These are phyloP conservation scores for Psilocybe subaeruginosa DNA, from an alignment of 768 basidiomycete species.

Conservation along the genomic window DNA sequence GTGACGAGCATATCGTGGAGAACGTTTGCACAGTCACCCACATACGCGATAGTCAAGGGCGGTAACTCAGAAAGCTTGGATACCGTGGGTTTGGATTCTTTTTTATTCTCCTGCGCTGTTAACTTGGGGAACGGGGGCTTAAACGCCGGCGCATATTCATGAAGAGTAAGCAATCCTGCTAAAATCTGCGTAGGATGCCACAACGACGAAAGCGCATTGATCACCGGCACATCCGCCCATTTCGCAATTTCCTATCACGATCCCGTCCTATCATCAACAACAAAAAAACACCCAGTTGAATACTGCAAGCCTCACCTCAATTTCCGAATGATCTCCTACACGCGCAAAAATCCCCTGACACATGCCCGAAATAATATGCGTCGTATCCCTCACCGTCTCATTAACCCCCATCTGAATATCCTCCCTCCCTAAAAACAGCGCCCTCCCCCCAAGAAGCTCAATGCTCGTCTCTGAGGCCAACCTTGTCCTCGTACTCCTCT, in stretches of 20 bases:
- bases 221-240: conserved; percentile 89
- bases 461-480: conserved; percentile 86
- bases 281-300: neutral
- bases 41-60: conserved; percentile 88
- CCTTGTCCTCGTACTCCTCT: conserved; percentile 92
- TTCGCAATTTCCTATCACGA: conserved; percentile 77
- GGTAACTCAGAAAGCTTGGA: conserved; percentile 52
- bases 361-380: conserved; percentile 92
- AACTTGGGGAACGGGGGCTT: conserved; percentile 9
- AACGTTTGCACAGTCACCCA: conserved; percentile 95
- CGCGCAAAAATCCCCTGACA: conserved; percentile 96
- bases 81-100: conserved; percentile 18
- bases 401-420: conserved; percentile 98
- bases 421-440: conserved; percentile 85
- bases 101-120: conserved; percentile 2
- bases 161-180: conserved; percentile 89
- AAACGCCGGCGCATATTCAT: conserved; percentile 72
- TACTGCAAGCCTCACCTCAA: conserved; percentile 64
- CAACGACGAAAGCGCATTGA: conserved; percentile 95
- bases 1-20: conserved; percentile 97
- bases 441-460: conserved; percentile 79
- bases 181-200: conserved; percentile 98
- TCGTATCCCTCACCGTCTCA: conserved; percentile 83
- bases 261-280: neutral
- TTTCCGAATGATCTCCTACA: conserved; percentile 89